Conservation (phyloP, 306 rosid species). For the Vicia faba region DNA sequence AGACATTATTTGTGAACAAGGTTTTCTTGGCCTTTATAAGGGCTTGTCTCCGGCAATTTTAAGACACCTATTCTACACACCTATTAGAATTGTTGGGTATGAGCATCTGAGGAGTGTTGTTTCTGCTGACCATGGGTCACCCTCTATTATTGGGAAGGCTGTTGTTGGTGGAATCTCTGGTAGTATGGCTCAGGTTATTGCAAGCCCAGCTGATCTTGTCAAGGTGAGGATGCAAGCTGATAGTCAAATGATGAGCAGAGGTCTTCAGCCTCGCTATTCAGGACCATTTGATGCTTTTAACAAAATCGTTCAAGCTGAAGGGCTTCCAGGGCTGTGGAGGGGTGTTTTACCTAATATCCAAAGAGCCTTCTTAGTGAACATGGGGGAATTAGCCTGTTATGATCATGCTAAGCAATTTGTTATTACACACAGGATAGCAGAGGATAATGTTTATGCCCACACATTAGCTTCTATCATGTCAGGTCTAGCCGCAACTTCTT, state of each 20-base stretch:
- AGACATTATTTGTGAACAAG: slow-evolving; percentile 60
- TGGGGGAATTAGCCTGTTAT: slow-evolving; percentile 90
- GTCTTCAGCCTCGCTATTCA: slow-evolving; percentile 66
- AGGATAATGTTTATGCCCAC: slow-evolving; percentile 72
- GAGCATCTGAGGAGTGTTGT: slow-evolving; percentile 59
- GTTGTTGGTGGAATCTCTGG: slow-evolving; percentile 76
- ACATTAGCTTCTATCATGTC: slow-evolving; percentile 77
- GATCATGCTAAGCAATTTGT: slow-evolving; percentile 80
- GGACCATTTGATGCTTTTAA: slow-evolving; percentile 75
- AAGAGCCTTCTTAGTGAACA: slow-evolving; percentile 89
- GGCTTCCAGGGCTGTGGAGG: slow-evolving; percentile 76
- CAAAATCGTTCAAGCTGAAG: slow-evolving; percentile 68
- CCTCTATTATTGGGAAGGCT: slow-evolving; percentile 62
- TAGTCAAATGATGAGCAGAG: slow-evolving; percentile 62
- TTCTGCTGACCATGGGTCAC: slow-evolving; percentile 45
- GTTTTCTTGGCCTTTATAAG: slow-evolving; percentile 68
- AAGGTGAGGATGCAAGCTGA: slow-evolving; percentile 98
- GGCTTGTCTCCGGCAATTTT: slow-evolving; percentile 84
- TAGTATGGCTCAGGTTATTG: slow-evolving; percentile 79
- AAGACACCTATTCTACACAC: slow-evolving; percentile 79
- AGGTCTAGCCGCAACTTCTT: slow-evolving; percentile 71
- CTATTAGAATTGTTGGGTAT: slow-evolving; percentile 76
- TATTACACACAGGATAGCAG: slow-evolving; percentile 55
- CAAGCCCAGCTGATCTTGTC: slow-evolving; percentile 95
- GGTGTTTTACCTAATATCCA: slow-evolving; percentile 85